Evolutionary conservation across 1,284 basidiomycete genomes (phyloP), one percentile per base, ranked within the genome.

Genomic region (Macrocybe sp.): DNA sequence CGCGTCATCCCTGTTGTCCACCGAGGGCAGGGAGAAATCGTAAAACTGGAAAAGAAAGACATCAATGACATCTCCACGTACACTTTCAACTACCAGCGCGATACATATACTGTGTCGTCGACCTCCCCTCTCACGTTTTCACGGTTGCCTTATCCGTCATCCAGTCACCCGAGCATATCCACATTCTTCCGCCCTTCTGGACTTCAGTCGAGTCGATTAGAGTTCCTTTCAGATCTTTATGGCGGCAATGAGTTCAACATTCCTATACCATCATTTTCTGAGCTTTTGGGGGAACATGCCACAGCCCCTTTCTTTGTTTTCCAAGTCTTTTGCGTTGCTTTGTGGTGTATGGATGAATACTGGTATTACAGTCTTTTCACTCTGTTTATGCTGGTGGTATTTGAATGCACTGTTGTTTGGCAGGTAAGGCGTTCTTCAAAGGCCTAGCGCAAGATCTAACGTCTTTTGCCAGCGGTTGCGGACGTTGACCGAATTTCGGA

Each of bases 291-390:
- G 33, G 94, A 97, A 70, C 94, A 97, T 61, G 91, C 93, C 2
- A 93, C 92, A 1, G 72, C 72, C 0, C 93, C 94, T 0, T 97
- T 97, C 76, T 97, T 97, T 65, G 92, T 96, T 30, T 96, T 97
- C 68, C 92, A 97, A 69, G 73, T 97, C 37, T 97, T 97, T 68
- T 97, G 94, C 54, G 94, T 97, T 6, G 92, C 90, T 0, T 73
- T 97, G 10, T 97, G 94, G 94, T 92, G 89, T 63, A 69, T 97
- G 59, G 95, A 97, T 62, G 95, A 97, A 66, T 97, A 97, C 67
- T 97, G 93, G 93, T 97, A 96, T 65, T 97, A 96, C 74, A 92
- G 88, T 54, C 68, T 97, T 38, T 97, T 97, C 72, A 97, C 95
- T 1, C 76, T 94, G 32, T 97, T 97, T 78, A 97, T 97, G 95